Conservation (phyloP, 139 green algal genomes). For the Volvox reticuliferus region DNA sequence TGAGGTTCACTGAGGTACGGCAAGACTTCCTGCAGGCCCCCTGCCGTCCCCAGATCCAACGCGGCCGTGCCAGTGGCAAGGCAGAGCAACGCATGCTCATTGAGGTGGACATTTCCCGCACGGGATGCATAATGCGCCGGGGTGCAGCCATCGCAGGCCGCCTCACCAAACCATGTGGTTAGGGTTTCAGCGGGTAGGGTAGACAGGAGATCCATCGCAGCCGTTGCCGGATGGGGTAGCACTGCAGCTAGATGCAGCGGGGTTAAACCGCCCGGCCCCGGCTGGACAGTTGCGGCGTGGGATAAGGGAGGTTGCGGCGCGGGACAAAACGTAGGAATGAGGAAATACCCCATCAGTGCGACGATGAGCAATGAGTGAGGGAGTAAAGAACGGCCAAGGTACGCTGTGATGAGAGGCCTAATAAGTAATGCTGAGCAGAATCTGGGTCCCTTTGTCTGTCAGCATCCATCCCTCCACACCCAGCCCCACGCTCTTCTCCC, state of each 20-base stretch:
- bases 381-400: no score
- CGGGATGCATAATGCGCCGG: conserved; percentile 35
- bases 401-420: no score
- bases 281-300: neutral
- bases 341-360: no score
- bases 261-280: conserved; percentile 35
- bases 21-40: conserved; percentile 19
- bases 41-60: neutral
- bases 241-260: conserved; percentile 47
- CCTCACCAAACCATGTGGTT: conserved; percentile 18
- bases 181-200: conserved; percentile 26
- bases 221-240: conserved; percentile 3
- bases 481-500: no score
- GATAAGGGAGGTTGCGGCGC: no score
- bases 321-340: no score
- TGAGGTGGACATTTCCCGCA: conserved; percentile 39
- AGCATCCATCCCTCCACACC: no score
- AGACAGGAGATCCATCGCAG: conserved; percentile 37
- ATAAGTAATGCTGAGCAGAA: no score
- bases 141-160: conserved; percentile 26
- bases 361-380: no score
- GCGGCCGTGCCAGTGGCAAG: conserved; percentile 11
- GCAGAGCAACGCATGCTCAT: conserved; percentile 33
- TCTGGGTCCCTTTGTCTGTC: no score
- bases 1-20: neutral